Evolutionary conservation across 106 monocot species (phyloP).

Genomic region (Phalaenopsis aphrodite): DNA sequence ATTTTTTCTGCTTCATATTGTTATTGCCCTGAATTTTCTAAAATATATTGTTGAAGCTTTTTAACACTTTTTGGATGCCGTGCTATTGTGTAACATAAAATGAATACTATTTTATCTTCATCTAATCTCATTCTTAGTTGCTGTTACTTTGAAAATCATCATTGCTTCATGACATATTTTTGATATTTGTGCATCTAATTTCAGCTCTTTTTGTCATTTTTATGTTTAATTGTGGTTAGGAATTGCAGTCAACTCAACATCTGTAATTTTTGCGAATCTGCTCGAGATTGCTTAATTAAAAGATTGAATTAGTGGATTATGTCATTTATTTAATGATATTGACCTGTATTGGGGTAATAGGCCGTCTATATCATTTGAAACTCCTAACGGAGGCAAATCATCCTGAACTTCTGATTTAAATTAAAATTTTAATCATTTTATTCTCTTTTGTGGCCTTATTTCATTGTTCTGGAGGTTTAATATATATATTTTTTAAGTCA

Average conservation of each 20-base stretch:
- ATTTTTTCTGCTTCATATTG: not conserved
- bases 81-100: not conserved
- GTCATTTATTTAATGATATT: not conserved
- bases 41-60: not conserved
- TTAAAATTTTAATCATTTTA: not conserved
- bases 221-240: not conserved
- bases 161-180: not conserved
- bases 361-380: not conserved
- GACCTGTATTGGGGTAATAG: not conserved
- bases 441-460: not conserved
- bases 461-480: not conserved
- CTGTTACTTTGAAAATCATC: not conserved
- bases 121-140: not conserved
- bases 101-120: not conserved
- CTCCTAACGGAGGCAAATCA: not conserved
- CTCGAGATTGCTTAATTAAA: not conserved
- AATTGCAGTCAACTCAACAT: not conserved
- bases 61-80: not conserved
- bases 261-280: not conserved
- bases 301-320: not conserved
- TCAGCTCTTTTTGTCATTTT: not conserved
- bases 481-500: not conserved
- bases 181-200: not conserved
- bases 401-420: not conserved
- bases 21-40: not conserved